Evolutionary conservation across 2,329 filamentous ascomycete genomes (phyloP).

Genomic region (Ophiostoma populinum): DNA sequence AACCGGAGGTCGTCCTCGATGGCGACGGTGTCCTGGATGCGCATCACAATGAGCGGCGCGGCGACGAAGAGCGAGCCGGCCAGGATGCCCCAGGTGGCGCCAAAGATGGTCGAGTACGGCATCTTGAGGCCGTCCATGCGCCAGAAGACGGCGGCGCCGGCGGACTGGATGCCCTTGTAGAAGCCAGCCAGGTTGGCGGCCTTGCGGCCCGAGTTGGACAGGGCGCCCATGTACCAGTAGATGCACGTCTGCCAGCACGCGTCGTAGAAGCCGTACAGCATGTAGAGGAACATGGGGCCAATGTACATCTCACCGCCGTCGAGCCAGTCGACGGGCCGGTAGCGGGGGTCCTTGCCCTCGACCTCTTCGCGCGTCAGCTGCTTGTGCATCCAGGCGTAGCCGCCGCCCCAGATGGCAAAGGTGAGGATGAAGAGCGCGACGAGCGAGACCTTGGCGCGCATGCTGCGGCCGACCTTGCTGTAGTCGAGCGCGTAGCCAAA

Average conservation of each 20-base stretch:
- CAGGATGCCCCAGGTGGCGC: constrained; percentile 55
- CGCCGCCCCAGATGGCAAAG: constrained; percentile 67
- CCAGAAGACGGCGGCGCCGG: constrained; percentile 62
- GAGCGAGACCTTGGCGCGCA: constrained; percentile 50
- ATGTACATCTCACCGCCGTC: constrained; percentile 40
- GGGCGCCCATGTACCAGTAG: constrained; percentile 91
- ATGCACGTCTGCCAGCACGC: constrained; percentile 78
- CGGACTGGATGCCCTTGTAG: constrained; percentile 52
- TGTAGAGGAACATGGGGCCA: constrained; percentile 74
- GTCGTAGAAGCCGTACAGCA: constrained; percentile 82
- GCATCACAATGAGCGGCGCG: constrained; percentile 59
- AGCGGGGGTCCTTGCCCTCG: constrained; percentile 11
- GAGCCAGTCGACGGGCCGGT: constrained; percentile 41
- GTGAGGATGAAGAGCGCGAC: constrained; percentile 48
- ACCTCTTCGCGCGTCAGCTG: constrained; percentile 33
- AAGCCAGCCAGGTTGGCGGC: constrained; percentile 68
- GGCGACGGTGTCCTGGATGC: constrained; percentile 65
- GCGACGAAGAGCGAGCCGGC: constrained; percentile 59
- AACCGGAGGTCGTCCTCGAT: constrained; percentile 72
- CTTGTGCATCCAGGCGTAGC: constrained; percentile 55
- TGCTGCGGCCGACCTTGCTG: constrained; percentile 38
- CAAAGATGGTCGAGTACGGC: constrained; percentile 57
- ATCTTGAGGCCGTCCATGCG: constrained; percentile 45
- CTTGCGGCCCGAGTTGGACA: constrained; percentile 84
- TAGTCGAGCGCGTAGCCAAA: constrained; percentile 58